Conservation (phyloP, 805 yeast species). For the Alloascoidea africana region DNA sequence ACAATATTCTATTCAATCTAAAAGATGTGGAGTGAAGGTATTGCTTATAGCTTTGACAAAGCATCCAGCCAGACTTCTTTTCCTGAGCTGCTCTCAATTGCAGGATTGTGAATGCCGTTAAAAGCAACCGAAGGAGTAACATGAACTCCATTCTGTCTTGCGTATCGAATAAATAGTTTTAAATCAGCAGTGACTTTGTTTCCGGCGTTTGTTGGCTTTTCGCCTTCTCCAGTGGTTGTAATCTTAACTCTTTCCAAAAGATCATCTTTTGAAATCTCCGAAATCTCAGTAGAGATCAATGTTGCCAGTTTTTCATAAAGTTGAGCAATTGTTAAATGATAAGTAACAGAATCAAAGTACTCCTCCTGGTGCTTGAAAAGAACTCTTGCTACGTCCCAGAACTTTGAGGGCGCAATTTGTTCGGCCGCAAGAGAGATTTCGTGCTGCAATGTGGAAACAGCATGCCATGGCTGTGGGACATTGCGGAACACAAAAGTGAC, state of each 20-base stretch:
- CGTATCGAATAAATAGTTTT: constrained; percentile 59
- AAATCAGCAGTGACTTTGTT: constrained; percentile 43
- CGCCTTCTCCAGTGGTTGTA: constrained; percentile 15
- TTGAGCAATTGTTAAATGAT: constrained; percentile 36
- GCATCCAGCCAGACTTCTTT: constrained; percentile 25
- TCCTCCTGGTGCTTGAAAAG: constrained; percentile 38
- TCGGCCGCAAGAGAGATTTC: constrained; percentile 61
- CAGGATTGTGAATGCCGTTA: constrained; percentile 45
- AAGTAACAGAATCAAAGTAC: constrained; percentile 49
- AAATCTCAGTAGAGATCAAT: constrained; percentile 24
- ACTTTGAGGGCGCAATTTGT: constrained; percentile 30
- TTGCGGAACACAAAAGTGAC: constrained; percentile 40
- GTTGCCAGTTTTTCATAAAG: constrained; percentile 37
- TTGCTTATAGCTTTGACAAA: constrained; percentile 7
- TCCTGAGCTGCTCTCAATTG: constrained; percentile 49
- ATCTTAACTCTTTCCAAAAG: constrained; percentile 20
- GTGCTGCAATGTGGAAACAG: constrained; percentile 48
- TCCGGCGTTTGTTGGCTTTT: constrained; percentile 34
- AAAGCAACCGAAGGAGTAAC: constrained; percentile 71
- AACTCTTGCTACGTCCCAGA: constrained; percentile 40
- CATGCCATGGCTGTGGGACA: constrained; percentile 88
- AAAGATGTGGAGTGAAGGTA: too few relatives aligned
- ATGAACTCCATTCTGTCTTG: constrained; percentile 67
- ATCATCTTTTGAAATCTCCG: constrained; percentile 23
- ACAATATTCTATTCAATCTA: too few relatives aligned